Evolutionary conservation across 176 grass and related monocot genomes (phyloP).

Genomic region (Oryza glumipatula): DNA sequence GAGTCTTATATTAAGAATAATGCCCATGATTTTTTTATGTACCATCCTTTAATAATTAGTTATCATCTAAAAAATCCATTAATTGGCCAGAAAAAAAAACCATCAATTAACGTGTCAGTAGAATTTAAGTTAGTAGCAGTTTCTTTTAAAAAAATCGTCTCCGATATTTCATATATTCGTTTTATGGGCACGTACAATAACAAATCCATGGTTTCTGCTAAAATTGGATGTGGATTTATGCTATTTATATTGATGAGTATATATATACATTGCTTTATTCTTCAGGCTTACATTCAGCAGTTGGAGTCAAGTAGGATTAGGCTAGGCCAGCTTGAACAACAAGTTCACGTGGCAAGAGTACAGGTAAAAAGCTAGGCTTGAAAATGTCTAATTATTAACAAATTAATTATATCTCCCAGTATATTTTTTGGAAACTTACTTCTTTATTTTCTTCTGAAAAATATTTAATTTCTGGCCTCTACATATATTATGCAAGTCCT

Average conservation of each 20-base stretch:
- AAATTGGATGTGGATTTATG: not conserved
- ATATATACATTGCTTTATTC: not conserved
- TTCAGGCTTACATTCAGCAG: constrained; percentile 92
- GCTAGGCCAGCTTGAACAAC: constrained; percentile 73
- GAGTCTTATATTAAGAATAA: not conserved
- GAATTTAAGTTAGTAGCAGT: not conserved
- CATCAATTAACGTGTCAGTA: too few relatives aligned
- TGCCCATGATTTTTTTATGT: not conserved
- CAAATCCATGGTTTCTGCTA: not conserved
- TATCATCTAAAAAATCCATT: not conserved
- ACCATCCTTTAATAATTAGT: not conserved
- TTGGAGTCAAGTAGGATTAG: constrained; percentile 77
- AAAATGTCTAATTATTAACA: not conserved
- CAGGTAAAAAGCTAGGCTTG: constrained; percentile 50
- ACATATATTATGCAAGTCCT: constrained; percentile 1
- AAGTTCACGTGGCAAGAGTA: constrained; percentile 68
- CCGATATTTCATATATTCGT: not conserved
- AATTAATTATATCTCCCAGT: not conserved
- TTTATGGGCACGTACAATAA: not conserved
- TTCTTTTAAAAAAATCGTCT: not conserved
- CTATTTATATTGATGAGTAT: not conserved
- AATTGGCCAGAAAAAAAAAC: not conserved
- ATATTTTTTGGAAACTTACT: not conserved
- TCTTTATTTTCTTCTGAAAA: not conserved
- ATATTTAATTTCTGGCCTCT: not conserved